Base-by-base conservation (phyloP, 2,329 filamentous ascomycete species). In the Samsoniella hepiali region DNA sequence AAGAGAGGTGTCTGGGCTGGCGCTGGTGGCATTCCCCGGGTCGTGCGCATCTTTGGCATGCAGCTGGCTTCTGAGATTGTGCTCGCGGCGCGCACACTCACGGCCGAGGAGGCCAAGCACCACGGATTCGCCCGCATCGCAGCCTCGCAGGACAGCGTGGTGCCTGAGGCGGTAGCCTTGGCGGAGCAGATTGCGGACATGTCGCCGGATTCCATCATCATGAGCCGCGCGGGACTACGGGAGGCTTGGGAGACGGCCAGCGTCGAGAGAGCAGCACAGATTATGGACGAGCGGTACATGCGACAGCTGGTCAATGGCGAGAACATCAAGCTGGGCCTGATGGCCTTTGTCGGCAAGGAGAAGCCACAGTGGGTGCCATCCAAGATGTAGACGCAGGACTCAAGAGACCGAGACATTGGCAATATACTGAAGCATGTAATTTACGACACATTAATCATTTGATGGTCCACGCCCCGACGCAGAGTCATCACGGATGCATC, bases 1-100 rank as follows among this genome's bases (percentile, higher is more conserved):
- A 78, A 80, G 62, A 78, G 82, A 22, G 82, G 83, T n/a, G 77
- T 85, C 38, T 83, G 79, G 42, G 81, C 83, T 1, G 81, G 75
- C 5, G 82, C 81, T 1, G 82, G 82, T 5, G 81, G 81, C 10
- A 75, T 84, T 8, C 78, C 82, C 3, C 77, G 82, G 22, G 73
- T 84, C 9, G 79, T 83, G 3, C 78, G 81, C 36, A 81, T 65
- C 5, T 69, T 73, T 29, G 72, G 82, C 40, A 71, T 83, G 60
- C 81, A 81, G 22, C 68, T 81, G 13, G 81, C 81, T 2, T 77
- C 75, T 15, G 81, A 84, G 65, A 77, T 84, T 61, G 81, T 79
- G 5, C 70, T 84, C 36, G 81, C 81, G 0, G 81, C 80, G 5
- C 73, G 75, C 7, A 73, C 74, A 17, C 75, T 82, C 0, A 75